Conservation (phyloP, 257 asterid species). For the Solanum corneliomulleri region DNA sequence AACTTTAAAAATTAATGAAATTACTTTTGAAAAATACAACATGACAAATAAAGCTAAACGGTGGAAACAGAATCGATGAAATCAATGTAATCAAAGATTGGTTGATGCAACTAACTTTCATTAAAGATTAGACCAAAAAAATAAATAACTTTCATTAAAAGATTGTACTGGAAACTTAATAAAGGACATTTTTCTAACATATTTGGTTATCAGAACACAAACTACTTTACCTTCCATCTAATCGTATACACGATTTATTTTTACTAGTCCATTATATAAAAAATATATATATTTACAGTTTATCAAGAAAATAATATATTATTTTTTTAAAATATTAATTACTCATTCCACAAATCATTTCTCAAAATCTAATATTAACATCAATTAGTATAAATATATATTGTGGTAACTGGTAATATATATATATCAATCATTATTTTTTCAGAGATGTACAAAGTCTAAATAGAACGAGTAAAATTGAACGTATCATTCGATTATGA, state of each 20-base stretch:
- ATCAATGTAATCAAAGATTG: neutral
- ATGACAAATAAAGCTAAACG: too few relatives aligned
- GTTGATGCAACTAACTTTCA: neutral
- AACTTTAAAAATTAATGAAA: too few relatives aligned
- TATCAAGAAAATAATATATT: too few relatives aligned
- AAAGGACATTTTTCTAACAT: neutral
- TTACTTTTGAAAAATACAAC: too few relatives aligned
- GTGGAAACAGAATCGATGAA: neutral
- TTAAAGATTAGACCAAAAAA: too few relatives aligned
- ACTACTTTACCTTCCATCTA: neutral
- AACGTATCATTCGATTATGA: too few relatives aligned
- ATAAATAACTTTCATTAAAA: neutral
- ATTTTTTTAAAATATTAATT: too few relatives aligned
- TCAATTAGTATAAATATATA: neutral
- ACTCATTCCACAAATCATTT: neutral
- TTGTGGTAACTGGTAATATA: neutral
- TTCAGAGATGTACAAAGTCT: neutral
- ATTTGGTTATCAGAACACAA: neutral
- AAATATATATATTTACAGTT: too few relatives aligned
- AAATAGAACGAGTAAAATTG: neutral
- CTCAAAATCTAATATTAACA: neutral
- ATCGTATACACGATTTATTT: neutral
- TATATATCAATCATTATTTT: neutral
- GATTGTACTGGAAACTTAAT: neutral
- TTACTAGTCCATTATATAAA: rapidly evolving